Evolutionary conservation across 2,329 filamentous ascomycete species (phyloP).

Genomic region (Decorospora gaudefroyi): DNA sequence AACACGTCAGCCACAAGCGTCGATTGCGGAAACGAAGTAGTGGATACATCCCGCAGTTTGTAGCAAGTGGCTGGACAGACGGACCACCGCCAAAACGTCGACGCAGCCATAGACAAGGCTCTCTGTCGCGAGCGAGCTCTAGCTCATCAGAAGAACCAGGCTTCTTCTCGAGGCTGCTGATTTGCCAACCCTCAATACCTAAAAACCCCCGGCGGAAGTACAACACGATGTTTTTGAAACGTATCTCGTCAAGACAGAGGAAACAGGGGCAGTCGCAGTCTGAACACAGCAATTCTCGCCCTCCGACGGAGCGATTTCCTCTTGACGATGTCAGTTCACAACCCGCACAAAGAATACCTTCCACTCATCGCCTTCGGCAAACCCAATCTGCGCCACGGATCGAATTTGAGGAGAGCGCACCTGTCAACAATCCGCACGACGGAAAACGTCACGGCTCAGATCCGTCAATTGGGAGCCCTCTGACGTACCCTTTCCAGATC

Average conservation of each 20-base stretch:
- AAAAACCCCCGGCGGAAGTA: conserved; percentile 9
- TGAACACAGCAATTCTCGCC: background rate
- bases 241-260: conserved; percentile 1
- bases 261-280: background rate
- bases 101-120: conserved; percentile 1
- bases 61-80: conserved; percentile 7
- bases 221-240: conserved; percentile 8
- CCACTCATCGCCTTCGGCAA: conserved; percentile 12
- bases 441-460: conserved; percentile 15
- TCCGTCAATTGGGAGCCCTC: conserved; percentile 17
- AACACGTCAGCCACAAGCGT: conserved; percentile 13
- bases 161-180: conserved; percentile 16
- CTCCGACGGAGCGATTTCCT: background rate
- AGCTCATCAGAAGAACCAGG: conserved; percentile 10
- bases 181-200: conserved; percentile 17
- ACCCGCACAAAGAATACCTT: conserved; percentile 17
- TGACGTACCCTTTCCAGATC: conserved; percentile 12
- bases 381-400: conserved; percentile 13
- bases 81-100: conserved; percentile 1
- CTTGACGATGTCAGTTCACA: background rate
- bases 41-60: background rate
- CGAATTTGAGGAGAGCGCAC: background rate
- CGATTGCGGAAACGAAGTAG: background rate
- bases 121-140: conserved; percentile 8
- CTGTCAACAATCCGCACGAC: background rate